These are phyloP conservation scores for Suillus cothurnatus DNA, from an alignment of 768 basidiomycete genomes.

Conservation along the genomic window DNA sequence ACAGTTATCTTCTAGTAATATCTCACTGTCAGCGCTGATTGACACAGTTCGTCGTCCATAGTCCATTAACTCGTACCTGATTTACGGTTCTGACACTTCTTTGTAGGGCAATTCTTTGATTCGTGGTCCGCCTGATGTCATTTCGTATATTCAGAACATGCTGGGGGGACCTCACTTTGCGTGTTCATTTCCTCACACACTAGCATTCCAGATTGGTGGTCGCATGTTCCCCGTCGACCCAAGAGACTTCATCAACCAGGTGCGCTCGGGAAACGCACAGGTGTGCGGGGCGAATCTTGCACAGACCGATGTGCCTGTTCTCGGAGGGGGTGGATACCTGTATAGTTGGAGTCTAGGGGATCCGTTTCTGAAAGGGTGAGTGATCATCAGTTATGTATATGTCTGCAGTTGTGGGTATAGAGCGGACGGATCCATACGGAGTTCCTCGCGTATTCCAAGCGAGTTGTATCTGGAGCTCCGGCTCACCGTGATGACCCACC, in stretches of 20 bases:
- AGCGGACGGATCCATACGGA: constrained; percentile 8
- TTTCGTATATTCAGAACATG: constrained; percentile 45
- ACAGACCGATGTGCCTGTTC: constrained; percentile 61
- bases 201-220: constrained; percentile 71
- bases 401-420: constrained; percentile 7
- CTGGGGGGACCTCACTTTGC: constrained; percentile 52
- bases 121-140: constrained; percentile 70
- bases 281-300: constrained; percentile 58
- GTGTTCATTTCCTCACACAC: constrained; percentile 61
- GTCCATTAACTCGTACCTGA: constrained; percentile 1
- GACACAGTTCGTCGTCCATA: constrained; percentile 56
- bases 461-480: not conserved
- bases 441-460: not conserved
- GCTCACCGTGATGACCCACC: not conserved
- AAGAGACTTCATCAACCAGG: constrained; percentile 71
- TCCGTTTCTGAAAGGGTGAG: constrained; percentile 76
- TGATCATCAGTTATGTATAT: constrained; percentile 7
- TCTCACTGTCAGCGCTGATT: constrained; percentile 63
- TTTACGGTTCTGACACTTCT: constrained; percentile 1
- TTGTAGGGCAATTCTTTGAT: constrained; percentile 74
- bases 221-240: constrained; percentile 73
- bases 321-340: constrained; percentile 53
- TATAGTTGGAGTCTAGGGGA: constrained; percentile 80
- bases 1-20: constrained; percentile 44
- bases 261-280: constrained; percentile 37